Evolutionary conservation across 306 rosid species (phyloP).

Genomic region (Astragalus membranaceus): DNA sequence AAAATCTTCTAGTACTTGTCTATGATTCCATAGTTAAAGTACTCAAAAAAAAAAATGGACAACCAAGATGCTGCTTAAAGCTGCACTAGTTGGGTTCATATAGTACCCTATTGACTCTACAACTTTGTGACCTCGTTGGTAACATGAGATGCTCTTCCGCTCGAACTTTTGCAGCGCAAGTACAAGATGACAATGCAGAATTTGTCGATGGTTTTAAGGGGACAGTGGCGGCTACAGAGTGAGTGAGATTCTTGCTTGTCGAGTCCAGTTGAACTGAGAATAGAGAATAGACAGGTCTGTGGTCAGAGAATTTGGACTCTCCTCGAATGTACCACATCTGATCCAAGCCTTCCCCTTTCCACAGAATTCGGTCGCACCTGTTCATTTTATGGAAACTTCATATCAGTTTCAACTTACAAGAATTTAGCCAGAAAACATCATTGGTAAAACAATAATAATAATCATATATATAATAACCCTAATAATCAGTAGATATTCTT

Average conservation of each 20-base stretch:
- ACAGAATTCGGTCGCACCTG: constrained; percentile 93
- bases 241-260: constrained; percentile 17
- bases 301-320: constrained; percentile 90
- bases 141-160: constrained; percentile 80
- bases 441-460: no score
- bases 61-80: neutral
- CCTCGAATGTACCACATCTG: constrained; percentile 75
- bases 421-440: neutral
- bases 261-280: constrained; percentile 49
- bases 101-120: constrained; percentile 15
- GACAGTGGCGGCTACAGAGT: neutral
- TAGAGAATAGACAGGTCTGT: constrained; percentile 76
- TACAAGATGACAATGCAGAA: constrained; percentile 30
- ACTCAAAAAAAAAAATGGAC: neutral
- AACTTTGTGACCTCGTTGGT: constrained; percentile 31
- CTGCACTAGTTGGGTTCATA: no score
- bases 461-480: no score
- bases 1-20: neutral
- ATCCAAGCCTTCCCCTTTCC: constrained; percentile 82
- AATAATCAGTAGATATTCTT: no score
- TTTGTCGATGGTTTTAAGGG: constrained; percentile 28
- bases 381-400: neutral
- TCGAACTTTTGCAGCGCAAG: constrained; percentile 54
- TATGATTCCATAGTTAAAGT: neutral
- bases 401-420: neutral